Percentiles rank a stretch among this genome's conserved stretches.
Conservation (phyloP, 1,139 yeast genomes). For the Hansenula lynferdii region DNA sequence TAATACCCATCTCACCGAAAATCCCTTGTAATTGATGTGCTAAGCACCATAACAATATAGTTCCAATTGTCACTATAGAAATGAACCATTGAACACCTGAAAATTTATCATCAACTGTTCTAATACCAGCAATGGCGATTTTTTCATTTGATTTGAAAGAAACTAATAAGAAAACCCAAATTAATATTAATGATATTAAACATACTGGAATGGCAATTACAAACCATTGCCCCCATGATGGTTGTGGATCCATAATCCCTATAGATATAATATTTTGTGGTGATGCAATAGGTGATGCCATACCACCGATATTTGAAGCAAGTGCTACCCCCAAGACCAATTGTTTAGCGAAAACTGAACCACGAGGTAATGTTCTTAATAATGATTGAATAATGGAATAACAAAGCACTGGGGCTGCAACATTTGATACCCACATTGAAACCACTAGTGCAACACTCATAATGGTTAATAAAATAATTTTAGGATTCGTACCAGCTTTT, state of each 20-base stretch:
- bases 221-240: conserved; percentile 96
- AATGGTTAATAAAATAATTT: conserved; percentile 65
- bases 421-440: conserved; percentile 95
- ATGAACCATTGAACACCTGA: conserved; percentile 73
- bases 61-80: conserved; percentile 54
- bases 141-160: conserved; percentile 60
- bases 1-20: conserved; percentile 87
- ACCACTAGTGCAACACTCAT: conserved; percentile 84
- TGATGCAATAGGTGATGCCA: conserved; percentile 94
- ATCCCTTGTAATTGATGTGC: conserved; percentile 61
- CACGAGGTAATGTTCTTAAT: conserved; percentile 73
- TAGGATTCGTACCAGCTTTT: conserved; percentile 83
- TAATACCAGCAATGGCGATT: conserved; percentile 41
- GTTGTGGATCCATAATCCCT: conserved; percentile 81
- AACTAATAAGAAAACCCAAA: conserved; percentile 68
- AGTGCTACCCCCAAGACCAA: conserved; percentile 85
- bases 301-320: conserved; percentile 91
- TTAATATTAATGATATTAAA: conserved; percentile 50
- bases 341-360: conserved; percentile 75
- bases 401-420: conserved; percentile 93
- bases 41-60: conserved; percentile 85
- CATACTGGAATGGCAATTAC: conserved; percentile 80
- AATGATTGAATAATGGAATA: conserved; percentile 88
- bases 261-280: conserved; percentile 93
- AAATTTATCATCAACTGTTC: conserved; percentile 62